Base-by-base conservation (phyloP, 352 stramenopile species). In the Globisporangium paroecandrum region DNA sequence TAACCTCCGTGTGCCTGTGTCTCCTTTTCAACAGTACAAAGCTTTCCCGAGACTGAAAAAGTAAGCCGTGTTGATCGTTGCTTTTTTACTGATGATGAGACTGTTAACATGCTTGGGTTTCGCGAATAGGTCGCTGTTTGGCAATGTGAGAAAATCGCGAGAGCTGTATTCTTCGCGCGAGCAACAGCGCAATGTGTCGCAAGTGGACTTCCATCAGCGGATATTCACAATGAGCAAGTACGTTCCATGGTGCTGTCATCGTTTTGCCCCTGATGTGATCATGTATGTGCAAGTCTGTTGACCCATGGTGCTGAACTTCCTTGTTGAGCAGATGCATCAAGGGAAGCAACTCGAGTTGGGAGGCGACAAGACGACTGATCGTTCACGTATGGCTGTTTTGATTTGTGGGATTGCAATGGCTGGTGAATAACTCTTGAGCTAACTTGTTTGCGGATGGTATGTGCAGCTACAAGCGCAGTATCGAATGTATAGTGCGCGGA, bases 31-130 rank as follows among this genome's bases (percentile, higher is more conserved):
- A 29, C 73, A 94, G 86, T 94, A 94, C 74, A 91, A 92, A 53
- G 71, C 80, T 9, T 94, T 94, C 62, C 86, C 86, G 36, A 73
- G 77, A 24, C 72, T 94, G n/a, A 94, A 94, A 76, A 91, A 89
- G 86, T 93, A 73, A 7, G 41, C 25, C 25, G 15, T 20, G 25
- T 5, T 10, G 15, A 8, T 20, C 9, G 1, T 32, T 20, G 4
- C 15, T n/a, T 4, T 47, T 47, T 51, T 6, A 20, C 18, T 46
- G 43, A 22, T 22, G 18, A 51, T 20, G 43, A 51, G 18, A 22
- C 3, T 22, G 43, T 51, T 51, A 51, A 51, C 43, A 18, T 51
- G 29, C 10, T 25, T 38, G 60, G 22, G 9, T 32, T n/a, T 43
- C n/a, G 18, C 56, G 9, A 3, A 7, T 46, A 94, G 83, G 58